These are phyloP conservation scores for Echeveria elegans DNA, from an alignment of 164 flowering plant species.

Conservation along the genomic window DNA sequence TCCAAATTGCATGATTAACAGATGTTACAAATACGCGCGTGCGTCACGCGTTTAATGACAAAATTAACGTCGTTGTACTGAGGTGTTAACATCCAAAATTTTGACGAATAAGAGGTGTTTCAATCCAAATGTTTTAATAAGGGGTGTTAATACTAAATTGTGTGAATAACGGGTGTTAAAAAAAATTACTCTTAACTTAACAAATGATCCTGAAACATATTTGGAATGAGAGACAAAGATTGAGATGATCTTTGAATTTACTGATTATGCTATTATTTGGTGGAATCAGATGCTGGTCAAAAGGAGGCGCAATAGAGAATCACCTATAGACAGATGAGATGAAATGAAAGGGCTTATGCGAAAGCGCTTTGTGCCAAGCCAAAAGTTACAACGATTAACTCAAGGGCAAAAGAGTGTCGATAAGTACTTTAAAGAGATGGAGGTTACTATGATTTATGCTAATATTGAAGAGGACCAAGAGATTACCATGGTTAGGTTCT, in stretches of 20 bases:
- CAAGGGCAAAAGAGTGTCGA: slow-evolving; percentile 12
- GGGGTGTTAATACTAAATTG: too few relatives aligned
- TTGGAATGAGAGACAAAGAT: slow-evolving; percentile 1
- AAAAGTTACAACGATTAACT: slow-evolving; percentile 2
- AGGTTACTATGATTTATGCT: slow-evolving; percentile 11
- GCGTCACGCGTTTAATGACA: too few relatives aligned
- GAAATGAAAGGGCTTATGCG: slow-evolving; percentile 3
- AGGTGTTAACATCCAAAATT: too few relatives aligned
- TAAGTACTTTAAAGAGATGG: slow-evolving; percentile 14
- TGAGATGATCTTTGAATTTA: slow-evolving; percentile 4
- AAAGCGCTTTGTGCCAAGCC: slow-evolving; percentile 1
- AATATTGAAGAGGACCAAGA: slow-evolving; percentile 15
- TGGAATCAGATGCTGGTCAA: too few relatives aligned
- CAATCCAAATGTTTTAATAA: too few relatives aligned
- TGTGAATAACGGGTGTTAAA: too few relatives aligned
- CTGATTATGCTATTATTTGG: too few relatives aligned
- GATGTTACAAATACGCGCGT: too few relatives aligned
- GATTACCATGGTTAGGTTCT: slow-evolving; percentile 11
- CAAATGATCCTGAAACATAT: background rate
- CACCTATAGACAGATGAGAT: slow-evolving; percentile 12
- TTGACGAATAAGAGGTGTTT: too few relatives aligned
- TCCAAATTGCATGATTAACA: too few relatives aligned
- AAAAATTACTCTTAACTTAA: background rate
- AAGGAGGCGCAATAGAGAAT: slow-evolving; percentile 4
- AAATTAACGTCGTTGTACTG: too few relatives aligned